These are phyloP conservation scores for Leishmania tropica DNA, from an alignment of 208 protist genomes.

Conservation along the genomic window DNA sequence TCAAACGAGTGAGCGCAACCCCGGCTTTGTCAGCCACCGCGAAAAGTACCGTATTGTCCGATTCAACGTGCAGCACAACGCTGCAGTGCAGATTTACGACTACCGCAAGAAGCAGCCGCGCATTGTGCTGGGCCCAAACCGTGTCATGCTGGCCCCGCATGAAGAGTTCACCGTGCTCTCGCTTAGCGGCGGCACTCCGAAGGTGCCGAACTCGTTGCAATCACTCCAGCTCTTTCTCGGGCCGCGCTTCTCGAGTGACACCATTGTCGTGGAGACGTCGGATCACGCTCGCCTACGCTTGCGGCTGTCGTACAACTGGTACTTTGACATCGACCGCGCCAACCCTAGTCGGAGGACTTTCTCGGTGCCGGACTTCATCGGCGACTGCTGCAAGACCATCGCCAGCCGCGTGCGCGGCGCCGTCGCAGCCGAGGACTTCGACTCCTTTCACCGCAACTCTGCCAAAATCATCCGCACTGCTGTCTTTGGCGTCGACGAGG, in stretches of 20 bases:
- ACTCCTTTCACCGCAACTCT: constrained; percentile 97
- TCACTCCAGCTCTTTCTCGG: constrained; percentile 94
- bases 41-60: constrained; percentile 87
- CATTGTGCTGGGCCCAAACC: constrained; percentile 93
- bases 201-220: constrained; percentile 92
- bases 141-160: constrained; percentile 95
- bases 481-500: constrained; percentile 91
- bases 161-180: constrained; percentile 97
- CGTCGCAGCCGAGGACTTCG: constrained; percentile 94
- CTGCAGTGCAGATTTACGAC: constrained; percentile 97
- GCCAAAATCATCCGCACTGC: constrained; percentile 94
- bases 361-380: constrained; percentile 97
- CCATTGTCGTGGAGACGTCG: constrained; percentile 95
- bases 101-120: constrained; percentile 86
- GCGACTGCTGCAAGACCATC: constrained; percentile 98
- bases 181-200: constrained; percentile 93
- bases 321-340: constrained; percentile 85
- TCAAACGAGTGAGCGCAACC: constrained; percentile 30
- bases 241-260: constrained; percentile 95
- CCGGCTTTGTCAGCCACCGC: constrained; percentile 39
- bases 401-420: constrained; percentile 95
- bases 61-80: constrained; percentile 96
- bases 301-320: constrained; percentile 97
- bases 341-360: constrained; percentile 48
- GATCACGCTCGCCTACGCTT: constrained; percentile 96